Evolutionary conservation across 169 alveolate species (phyloP).

Genomic region (Plasmodium coatneyi): DNA sequence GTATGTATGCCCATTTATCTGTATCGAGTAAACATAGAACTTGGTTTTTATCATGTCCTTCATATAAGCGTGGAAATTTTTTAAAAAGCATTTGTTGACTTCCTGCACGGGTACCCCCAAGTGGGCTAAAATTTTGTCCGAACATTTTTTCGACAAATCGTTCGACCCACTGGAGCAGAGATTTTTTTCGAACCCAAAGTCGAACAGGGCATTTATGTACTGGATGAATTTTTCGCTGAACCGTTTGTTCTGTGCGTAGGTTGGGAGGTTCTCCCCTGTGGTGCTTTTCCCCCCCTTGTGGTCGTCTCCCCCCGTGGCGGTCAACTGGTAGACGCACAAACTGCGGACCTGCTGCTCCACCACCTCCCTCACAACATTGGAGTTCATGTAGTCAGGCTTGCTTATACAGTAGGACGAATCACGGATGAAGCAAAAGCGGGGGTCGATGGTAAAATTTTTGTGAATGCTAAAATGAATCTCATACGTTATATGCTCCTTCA

Average conservation of each 20-base stretch:
- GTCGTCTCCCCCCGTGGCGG: slow-evolving; percentile 1
- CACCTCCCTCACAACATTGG: slow-evolving; percentile 49
- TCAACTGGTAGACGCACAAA: slow-evolving; percentile 49
- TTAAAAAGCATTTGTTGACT: slow-evolving; percentile 36
- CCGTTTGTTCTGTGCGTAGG: neutral
- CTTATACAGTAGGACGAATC: slow-evolving; percentile 70
- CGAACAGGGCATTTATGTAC: slow-evolving; percentile 65
- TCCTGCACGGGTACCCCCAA: slow-evolving; percentile 38
- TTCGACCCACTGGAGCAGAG: slow-evolving; percentile 52
- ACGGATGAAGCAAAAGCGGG: slow-evolving; percentile 48
- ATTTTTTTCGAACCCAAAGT: slow-evolving; percentile 49
- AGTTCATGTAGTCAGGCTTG: slow-evolving; percentile 59
- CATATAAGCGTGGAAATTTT: slow-evolving; percentile 53
- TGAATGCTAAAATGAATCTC: slow-evolving; percentile 58
- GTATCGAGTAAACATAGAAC: slow-evolving; percentile 60
- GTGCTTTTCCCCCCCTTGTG: neutral
- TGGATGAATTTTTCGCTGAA: slow-evolving; percentile 52
- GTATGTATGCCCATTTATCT: slow-evolving; percentile 30
- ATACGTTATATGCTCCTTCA: slow-evolving; percentile 36
- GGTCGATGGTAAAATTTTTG: slow-evolving; percentile 61
- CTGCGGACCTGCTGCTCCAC: slow-evolving; percentile 72
- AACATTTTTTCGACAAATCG: slow-evolving; percentile 66
- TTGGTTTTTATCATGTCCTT: slow-evolving; percentile 57
- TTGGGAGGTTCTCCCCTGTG: neutral
- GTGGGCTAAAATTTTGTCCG: slow-evolving; percentile 24